Percentiles rank a stretch among this genome's conserved stretches.
Conservation (phyloP, 768 basidiomycete genomes). For the Daedaleopsis nitida region DNA sequence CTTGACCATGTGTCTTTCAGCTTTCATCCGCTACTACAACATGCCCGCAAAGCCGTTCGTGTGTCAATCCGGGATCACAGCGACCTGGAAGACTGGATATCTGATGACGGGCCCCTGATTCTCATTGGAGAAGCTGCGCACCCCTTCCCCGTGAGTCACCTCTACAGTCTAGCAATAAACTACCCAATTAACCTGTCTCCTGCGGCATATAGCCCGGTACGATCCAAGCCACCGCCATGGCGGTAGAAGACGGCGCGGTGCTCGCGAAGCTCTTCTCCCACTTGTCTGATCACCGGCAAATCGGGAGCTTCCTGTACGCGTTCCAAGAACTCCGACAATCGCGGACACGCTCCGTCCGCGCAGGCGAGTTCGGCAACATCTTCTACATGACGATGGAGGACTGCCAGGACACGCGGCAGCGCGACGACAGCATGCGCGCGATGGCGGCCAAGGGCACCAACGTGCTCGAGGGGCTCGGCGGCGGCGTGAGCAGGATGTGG, state of each 20-base stretch:
- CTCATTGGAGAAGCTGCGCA: constrained; percentile 42
- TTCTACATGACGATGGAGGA: constrained; percentile 24
- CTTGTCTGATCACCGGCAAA: constrained; percentile 31
- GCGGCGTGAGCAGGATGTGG: constrained; percentile 30
- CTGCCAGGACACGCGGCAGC: constrained; percentile 23
- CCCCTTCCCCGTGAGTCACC: constrained; percentile 24
- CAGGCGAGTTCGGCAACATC: constrained; percentile 26
- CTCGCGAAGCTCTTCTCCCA: constrained; percentile 42
- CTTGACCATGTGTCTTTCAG: not conserved
- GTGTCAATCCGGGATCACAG: constrained; percentile 22
- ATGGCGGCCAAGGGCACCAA: constrained; percentile 22
- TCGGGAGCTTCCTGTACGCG: constrained; percentile 34
- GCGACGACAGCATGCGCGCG: constrained; percentile 30
- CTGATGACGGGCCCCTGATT: constrained; percentile 30
- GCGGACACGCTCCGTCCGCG: constrained; percentile 25
- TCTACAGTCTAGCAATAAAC: too few species aligned
- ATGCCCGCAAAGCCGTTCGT: constrained; percentile 18
- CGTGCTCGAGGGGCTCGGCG: constrained; percentile 22
- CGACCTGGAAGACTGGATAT: constrained; percentile 36
- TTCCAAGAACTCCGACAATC: constrained; percentile 37
- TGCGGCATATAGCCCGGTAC: constrained; percentile 30
- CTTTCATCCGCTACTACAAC: constrained; percentile 11
- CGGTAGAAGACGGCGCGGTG: constrained; percentile 42
- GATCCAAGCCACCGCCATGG: constrained; percentile 38
- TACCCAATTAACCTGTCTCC: not conserved